phyloP scores from a whole-genome alignment of 257 asterid genomes.

The Prunella vulgaris region DNA sequence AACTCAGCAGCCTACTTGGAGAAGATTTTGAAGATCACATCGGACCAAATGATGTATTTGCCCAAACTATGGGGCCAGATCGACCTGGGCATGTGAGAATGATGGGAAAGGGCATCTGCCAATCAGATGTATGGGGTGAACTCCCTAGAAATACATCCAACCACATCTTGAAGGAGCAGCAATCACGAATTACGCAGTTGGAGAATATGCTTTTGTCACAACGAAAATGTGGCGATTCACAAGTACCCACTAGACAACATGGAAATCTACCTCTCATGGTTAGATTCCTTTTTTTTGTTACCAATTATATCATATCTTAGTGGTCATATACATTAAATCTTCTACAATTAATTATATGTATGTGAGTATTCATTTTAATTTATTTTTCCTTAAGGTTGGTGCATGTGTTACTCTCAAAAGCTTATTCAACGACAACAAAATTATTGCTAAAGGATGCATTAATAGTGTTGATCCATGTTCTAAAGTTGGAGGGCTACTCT shows the following conservation, averaged over 20 bases:
- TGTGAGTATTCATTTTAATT: no score
- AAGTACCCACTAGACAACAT: no score
- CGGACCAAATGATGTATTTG: background rate
- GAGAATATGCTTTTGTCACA: background rate
- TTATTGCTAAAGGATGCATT: background rate
- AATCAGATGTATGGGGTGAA: background rate
- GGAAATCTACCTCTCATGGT: no score
- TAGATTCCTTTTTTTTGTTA: no score
- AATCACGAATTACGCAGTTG: background rate
- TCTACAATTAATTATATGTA: no score
- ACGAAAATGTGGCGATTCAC: no score
- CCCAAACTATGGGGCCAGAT: background rate
- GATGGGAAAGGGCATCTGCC: background rate
- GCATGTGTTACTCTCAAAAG: background rate
- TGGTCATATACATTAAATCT: no score
- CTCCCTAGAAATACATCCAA: background rate
- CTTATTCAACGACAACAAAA: background rate
- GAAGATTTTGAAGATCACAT: background rate
- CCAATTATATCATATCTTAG: background rate
- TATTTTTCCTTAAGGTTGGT: no score
- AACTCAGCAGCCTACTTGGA: background rate
- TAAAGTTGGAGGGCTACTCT: background rate
- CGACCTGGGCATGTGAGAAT: background rate
- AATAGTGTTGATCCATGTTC: background rate
- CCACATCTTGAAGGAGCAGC: background rate